These are phyloP conservation scores for Penicillium ucsense DNA, from an alignment of 495 filamentous ascomycete genomes.

Conservation along the genomic window DNA sequence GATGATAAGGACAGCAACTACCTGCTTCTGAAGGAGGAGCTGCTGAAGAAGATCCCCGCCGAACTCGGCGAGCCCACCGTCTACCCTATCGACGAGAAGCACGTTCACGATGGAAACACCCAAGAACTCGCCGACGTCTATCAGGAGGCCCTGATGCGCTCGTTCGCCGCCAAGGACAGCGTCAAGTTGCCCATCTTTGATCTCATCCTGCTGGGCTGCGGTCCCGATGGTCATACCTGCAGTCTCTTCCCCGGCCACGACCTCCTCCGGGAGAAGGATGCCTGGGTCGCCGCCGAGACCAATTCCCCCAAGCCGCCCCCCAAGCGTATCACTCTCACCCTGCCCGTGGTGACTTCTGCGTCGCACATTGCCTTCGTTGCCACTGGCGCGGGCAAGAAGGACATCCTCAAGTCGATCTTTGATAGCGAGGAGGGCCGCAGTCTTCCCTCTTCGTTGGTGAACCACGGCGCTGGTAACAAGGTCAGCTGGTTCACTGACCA, in stretches of 20 bases:
- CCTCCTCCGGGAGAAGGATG: constrained; percentile 75
- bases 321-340: constrained; percentile 78
- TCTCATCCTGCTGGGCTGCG: constrained; percentile 81
- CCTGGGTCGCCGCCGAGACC: constrained; percentile 84
- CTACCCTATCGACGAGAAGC: constrained; percentile 61
- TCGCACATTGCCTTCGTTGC: constrained; percentile 82
- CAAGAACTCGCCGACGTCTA: constrained; percentile 92
- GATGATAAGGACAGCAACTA: constrained; percentile 93
- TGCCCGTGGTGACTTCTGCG: constrained; percentile 81
- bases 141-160: constrained; percentile 75
- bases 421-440: constrained; percentile 61
- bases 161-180: constrained; percentile 75
- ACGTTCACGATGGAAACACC: constrained; percentile 70
- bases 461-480: constrained; percentile 68
- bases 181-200: constrained; percentile 93
- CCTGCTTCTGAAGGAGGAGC: constrained; percentile 70
- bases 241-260: constrained; percentile 86
- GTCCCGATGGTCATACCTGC: constrained; percentile 96
- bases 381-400: constrained; percentile 81
- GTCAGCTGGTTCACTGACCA: constrained; percentile 93
- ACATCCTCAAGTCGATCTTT: constrained; percentile 86
- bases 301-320: constrained; percentile 93
- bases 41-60: constrained; percentile 76
- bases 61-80: constrained; percentile 56
- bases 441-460: constrained; percentile 80